Base-by-base conservation (phyloP, 2,329 filamentous ascomycete genomes). In the Verticillium albo-atrum region DNA sequence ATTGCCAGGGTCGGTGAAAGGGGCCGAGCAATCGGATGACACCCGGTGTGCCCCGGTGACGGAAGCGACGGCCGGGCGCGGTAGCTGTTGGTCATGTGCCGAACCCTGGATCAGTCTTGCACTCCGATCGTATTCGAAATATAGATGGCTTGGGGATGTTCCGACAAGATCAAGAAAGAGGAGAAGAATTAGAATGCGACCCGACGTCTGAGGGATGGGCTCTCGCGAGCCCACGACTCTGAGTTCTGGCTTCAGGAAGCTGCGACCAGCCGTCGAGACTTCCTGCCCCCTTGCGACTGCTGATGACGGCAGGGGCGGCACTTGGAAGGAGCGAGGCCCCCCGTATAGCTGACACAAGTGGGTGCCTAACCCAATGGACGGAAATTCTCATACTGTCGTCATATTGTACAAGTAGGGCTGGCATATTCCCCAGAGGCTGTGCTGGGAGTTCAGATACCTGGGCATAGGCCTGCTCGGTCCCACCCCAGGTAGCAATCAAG, bases 21-120 rank as follows among this genome's bases (percentile, higher is more conserved):
- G 32, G 15, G 25, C 26, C 55, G 42, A 51, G 55, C 55, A 57
- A 57, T 56, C 54, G 54, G 54, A 56, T 56, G 23, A 27, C 15
- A 47, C 32, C 54, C 54, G 54, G 54, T 56, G 54, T 42, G 54
- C 54, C 54, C 54, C 34, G 54, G 34, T 42, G 23, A 27, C 35
- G 30, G 35, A 27, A 27, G 32, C 25, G 54, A 56, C 23, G 32
- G 54, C 25, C 54, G 20, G n/a, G 20, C 42, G 20, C 42, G 42
- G 42, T 12, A 23, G 9, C 42, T 50, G 20, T 6, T 56, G 15
- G 35, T 47, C 34, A 56, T 28, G 27, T 54, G 34, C 32, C 54
- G 54, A 35, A n/a, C 32, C 30, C 6, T 23, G 30, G 15, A 34
- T 54, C n/a, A n/a, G n/a, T n/a, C 25, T 26, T n/a, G 12, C 25